Evolutionary conservation across 129 eudicot species (phyloP).

Genomic region (Flaveria linearis): DNA sequence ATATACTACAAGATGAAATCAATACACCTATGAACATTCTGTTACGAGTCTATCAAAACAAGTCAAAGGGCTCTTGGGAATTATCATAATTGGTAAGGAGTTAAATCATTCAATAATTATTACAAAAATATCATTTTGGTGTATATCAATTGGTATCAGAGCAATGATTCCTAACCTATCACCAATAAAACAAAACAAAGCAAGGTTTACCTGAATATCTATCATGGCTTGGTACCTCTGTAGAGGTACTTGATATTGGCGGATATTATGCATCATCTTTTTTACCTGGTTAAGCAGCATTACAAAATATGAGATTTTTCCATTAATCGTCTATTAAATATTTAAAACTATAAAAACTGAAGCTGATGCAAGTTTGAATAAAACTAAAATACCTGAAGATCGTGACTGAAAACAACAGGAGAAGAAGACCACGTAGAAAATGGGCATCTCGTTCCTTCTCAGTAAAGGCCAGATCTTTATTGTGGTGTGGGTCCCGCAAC

Average conservation of each 20-base stretch:
- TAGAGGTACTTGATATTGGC: slow-evolving; percentile 92
- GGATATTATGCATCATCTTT: slow-evolving; percentile 86
- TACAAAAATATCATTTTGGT: no score
- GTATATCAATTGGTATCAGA: no score
- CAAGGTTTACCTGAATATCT: slow-evolving; percentile 87
- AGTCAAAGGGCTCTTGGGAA: no score
- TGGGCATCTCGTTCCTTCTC: slow-evolving; percentile 96
- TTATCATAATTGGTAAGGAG: no score
- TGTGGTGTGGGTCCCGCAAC: slow-evolving; percentile 92
- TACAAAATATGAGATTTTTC: slow-evolving; percentile 20
- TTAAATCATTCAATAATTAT: no score
- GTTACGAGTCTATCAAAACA: no score
- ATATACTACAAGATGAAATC: no score
- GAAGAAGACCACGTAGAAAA: slow-evolving; percentile 96
- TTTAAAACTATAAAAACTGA: neutral
- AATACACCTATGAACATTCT: no score
- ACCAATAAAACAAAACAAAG: no score
- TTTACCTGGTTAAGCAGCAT: slow-evolving; percentile 54
- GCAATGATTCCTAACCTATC: no score
- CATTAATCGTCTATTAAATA: neutral
- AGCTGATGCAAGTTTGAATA: neutral
- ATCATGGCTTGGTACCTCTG: slow-evolving; percentile 98
- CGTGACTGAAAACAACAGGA: slow-evolving; percentile 74
- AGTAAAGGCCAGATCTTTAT: slow-evolving; percentile 88
- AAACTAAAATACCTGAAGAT: slow-evolving; percentile 63